Evolutionary conservation across 768 basidiomycete genomes (phyloP), one percentile per base, ranked within the genome.

Genomic region (Baorangia bicolor): DNA sequence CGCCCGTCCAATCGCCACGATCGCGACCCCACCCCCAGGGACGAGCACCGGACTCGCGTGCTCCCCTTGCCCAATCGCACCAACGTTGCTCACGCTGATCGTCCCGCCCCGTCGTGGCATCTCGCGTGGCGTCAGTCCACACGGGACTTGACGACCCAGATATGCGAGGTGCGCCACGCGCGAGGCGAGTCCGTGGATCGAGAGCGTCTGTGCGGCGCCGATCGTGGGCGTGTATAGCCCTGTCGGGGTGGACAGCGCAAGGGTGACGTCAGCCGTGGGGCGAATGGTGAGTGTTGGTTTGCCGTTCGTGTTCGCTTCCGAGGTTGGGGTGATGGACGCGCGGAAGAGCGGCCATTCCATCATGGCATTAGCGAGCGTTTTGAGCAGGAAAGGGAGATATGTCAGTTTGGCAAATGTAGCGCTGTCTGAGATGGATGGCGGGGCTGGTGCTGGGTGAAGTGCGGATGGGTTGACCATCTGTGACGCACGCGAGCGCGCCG

Each of bases 221-320:
- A 94, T 70, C 6, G 88, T 87, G 0, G 92, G 92, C 0, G 90
- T 88, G 73, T 92, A 93, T 39, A 94, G 81, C 1, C 92, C 92
- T 4, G 88, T 87, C 0, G 88, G 86, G 0, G 90, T 92, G 4
- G 88, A 87, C 14, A 95, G 77, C 0, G 88, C 92, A 48, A 94
- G 75, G 38, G 76, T 75, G 64, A 95, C 86, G 72, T 93, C 91
- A 4, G 90, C 80, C 49, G 80, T 78, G 14, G 86, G 85, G 21
- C 92, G 89, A 54, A 94, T 67, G 3, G 85, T 88, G 9, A 92
- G 74, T 0, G 83, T 83, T 0, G 89, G 89, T 68, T 86, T 92
- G 41, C 60, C 16, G 31, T 53, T 33, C 13, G 52, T 25, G 51
- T 42, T 55, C 16, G 48, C 21, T n/a, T 65, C 27, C 5, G 68